A percentile compares a stretch with the other conserved stretches of the same genome.
These are phyloP conservation scores for Diospyros lotus DNA, from an alignment of 148 eudicot species.

Conservation along the genomic window DNA sequence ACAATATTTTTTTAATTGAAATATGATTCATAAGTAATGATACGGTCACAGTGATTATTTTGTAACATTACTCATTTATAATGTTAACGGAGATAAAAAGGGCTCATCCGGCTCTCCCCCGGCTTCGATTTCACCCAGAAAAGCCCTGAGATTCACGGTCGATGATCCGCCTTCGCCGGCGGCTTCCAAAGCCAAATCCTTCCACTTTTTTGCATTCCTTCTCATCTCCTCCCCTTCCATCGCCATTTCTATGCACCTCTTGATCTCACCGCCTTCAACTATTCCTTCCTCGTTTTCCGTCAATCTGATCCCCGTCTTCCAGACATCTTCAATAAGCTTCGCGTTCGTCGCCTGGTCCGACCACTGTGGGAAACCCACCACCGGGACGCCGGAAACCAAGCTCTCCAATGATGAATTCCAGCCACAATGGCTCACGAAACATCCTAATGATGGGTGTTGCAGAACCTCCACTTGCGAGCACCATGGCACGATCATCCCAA, in stretches of 20 bases:
- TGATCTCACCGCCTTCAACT: conserved; percentile 28
- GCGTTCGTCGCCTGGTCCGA: conserved; percentile 19
- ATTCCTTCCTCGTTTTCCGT: conserved; percentile 21
- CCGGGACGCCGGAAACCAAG: conserved; percentile 15
- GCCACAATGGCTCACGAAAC: conserved; percentile 29
- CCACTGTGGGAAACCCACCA: conserved; percentile 21
- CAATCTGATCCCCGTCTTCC: conserved; percentile 38
- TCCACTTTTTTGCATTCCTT: conserved; percentile 33
- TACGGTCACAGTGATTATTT: too few species aligned
- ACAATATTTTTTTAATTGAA: too few species aligned
- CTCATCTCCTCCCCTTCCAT: conserved; percentile 19
- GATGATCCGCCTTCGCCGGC: conserved; percentile 38
- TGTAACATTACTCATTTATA: too few species aligned
- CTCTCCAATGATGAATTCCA: conserved; percentile 31
- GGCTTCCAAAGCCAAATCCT: conserved; percentile 28
- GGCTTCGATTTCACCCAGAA: conserved; percentile 14
- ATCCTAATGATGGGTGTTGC: conserved; percentile 21
- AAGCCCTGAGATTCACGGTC: conserved; percentile 26
- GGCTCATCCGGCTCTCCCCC: too few species aligned
- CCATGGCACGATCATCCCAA: conserved; percentile 35
- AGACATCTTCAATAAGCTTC: conserved; percentile 31
- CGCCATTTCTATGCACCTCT: conserved; percentile 31
- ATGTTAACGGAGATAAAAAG: too few species aligned
- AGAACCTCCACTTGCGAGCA: conserved; percentile 30
- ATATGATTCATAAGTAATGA: too few species aligned